phyloP scores from a whole-genome alignment of 345 rosid species.

The Acer saccharum region DNA sequence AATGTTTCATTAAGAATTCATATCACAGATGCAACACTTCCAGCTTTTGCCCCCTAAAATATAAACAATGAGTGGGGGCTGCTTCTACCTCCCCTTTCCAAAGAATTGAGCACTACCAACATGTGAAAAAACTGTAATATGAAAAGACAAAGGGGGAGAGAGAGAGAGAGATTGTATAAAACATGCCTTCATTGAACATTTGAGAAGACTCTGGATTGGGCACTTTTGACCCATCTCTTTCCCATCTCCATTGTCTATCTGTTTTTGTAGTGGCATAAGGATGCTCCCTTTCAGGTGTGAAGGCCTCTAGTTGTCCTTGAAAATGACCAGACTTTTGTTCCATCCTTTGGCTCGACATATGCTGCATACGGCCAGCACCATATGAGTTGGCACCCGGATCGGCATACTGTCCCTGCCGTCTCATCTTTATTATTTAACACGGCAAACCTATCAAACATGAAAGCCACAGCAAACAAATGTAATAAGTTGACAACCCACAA shows the following conservation, averaged over 20 bases:
- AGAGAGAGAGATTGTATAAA: conserved; percentile 1
- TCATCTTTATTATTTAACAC: conserved; percentile 41
- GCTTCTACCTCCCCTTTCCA: too few species aligned
- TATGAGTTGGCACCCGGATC: conserved; percentile 59
- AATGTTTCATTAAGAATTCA: too few species aligned
- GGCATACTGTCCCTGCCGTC: conserved; percentile 65
- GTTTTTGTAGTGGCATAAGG: conserved; percentile 44
- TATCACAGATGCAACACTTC: too few species aligned
- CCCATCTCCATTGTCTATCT: conserved; percentile 79
- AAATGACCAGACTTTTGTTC: conserved; percentile 53
- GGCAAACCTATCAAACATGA: conserved; percentile 17
- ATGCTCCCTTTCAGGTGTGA: conserved; percentile 87
- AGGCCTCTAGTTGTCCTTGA: conserved; percentile 85
- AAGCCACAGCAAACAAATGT: conserved; percentile 14
- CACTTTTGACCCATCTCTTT: conserved; percentile 66
- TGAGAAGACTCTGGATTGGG: conserved; percentile 53
- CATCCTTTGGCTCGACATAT: conserved; percentile 46
- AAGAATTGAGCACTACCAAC: background rate
- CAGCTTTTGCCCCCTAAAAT: too few species aligned
- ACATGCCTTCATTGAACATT: conserved; percentile 61
- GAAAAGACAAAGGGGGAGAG: background rate
- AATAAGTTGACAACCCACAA: background rate
- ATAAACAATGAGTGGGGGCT: too few species aligned
- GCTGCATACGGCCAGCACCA: conserved; percentile 64
- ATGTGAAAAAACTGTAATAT: background rate